Percentiles rank a stretch among this genome's conserved stretches.
These are phyloP conservation scores for Diaporthe capsici DNA, from an alignment of 2,329 filamentous ascomycete genomes.

Conservation along the genomic window DNA sequence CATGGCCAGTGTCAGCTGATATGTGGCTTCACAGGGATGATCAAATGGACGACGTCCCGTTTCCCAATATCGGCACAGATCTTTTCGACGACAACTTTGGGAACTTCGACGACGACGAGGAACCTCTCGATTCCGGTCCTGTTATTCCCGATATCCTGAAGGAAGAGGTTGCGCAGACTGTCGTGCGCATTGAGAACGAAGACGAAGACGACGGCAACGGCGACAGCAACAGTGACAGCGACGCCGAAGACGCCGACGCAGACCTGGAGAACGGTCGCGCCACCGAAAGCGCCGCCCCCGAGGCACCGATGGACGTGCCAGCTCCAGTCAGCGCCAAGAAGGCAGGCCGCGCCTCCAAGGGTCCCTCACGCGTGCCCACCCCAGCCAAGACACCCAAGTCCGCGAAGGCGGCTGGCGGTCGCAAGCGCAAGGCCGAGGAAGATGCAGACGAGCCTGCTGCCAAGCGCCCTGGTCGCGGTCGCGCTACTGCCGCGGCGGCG, in stretches of 20 bases:
- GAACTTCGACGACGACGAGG: slow-evolving; percentile 34
- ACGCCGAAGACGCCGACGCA: neutral
- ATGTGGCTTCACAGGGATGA: slow-evolving; percentile 16
- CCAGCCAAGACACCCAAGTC: slow-evolving; percentile 41
- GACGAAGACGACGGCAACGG: slow-evolving; percentile 14
- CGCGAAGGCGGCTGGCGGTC: slow-evolving; percentile 24
- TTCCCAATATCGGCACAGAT: slow-evolving; percentile 36
- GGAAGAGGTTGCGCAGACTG: slow-evolving; percentile 22
- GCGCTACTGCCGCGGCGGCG: slow-evolving; percentile 42
- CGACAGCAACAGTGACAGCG: neutral
- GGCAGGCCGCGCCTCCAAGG: slow-evolving; percentile 44
- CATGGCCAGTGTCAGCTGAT: slow-evolving; percentile 12
- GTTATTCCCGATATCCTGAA: slow-evolving; percentile 24
- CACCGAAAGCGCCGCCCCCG: slow-evolving; percentile 11
- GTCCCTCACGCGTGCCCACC: slow-evolving; percentile 36
- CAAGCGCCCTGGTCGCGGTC: slow-evolving; percentile 35
- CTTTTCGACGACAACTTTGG: slow-evolving; percentile 33
- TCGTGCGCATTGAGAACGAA: neutral
- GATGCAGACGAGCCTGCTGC: slow-evolving; percentile 16
- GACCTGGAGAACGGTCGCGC: slow-evolving; percentile 28
- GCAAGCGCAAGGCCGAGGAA: slow-evolving; percentile 39
- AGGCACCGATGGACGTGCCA: slow-evolving; percentile 38
- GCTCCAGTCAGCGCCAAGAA: slow-evolving; percentile 43
- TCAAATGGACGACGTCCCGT: slow-evolving; percentile 26
- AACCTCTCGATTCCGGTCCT: slow-evolving; percentile 33